Evolutionary conservation across 2,329 filamentous ascomycete species (phyloP).

Genomic region (Aspergillus uvarum): DNA sequence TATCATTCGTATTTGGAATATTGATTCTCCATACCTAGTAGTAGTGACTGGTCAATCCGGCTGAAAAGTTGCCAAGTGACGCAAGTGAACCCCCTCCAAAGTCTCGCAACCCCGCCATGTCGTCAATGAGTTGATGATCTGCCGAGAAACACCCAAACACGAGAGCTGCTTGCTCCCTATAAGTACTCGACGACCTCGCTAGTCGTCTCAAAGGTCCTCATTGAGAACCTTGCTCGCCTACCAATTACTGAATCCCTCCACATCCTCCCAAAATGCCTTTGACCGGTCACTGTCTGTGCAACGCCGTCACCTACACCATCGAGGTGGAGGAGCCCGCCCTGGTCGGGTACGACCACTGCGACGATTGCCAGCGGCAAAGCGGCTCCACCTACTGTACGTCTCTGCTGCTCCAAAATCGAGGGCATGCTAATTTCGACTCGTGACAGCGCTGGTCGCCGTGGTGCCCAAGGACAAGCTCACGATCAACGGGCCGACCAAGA

Average conservation of each 20-base stretch:
- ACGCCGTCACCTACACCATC: slow-evolving; percentile 67
- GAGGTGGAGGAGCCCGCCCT: slow-evolving; percentile 42
- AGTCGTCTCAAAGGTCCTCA: slow-evolving; percentile 25
- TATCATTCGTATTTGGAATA: neutral
- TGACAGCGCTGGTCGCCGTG: slow-evolving; percentile 61
- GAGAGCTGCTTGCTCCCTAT: slow-evolving; percentile 5
- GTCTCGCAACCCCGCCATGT: slow-evolving; percentile 36
- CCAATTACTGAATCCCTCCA: slow-evolving; percentile 49
- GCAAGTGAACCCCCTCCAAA: slow-evolving; percentile 20
- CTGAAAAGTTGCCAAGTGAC: slow-evolving; percentile 6
- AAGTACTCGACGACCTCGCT: slow-evolving; percentile 24
- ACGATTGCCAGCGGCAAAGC: slow-evolving; percentile 67
- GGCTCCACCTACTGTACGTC: neutral
- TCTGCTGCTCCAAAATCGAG: neutral
- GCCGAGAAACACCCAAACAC: neutral
- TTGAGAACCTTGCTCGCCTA: slow-evolving; percentile 29
- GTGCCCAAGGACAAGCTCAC: slow-evolving; percentile 66
- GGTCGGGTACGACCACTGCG: slow-evolving; percentile 68
- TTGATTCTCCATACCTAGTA: no score
- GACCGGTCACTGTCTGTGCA: slow-evolving; percentile 69
- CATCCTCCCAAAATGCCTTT: slow-evolving; percentile 55
- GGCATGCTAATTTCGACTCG: neutral
- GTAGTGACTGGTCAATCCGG: neutral
- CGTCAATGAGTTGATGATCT: slow-evolving; percentile 8
- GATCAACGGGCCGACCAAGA: slow-evolving; percentile 65